These are phyloP conservation scores for Pyrenopolyporus hunteri DNA, from an alignment of 495 filamentous ascomycete genomes.

Conservation along the genomic window DNA sequence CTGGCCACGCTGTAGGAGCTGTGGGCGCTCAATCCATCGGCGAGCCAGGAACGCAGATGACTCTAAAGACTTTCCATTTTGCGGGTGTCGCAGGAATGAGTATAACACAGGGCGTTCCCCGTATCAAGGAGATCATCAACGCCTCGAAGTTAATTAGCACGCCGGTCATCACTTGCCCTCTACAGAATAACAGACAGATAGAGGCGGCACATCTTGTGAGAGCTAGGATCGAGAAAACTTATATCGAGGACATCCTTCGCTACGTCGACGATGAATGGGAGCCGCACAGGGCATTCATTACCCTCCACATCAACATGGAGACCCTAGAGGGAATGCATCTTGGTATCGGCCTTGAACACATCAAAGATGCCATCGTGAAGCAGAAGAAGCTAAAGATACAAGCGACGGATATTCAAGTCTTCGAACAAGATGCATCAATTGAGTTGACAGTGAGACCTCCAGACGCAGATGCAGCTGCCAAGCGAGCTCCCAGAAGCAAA, in stretches of 20 bases:
- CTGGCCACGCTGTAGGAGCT: slow-evolving; percentile 96
- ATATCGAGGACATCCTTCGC: slow-evolving; percentile 71
- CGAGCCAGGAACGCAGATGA: slow-evolving; percentile 99
- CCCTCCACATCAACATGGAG: slow-evolving; percentile 75
- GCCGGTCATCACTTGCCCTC: slow-evolving; percentile 84
- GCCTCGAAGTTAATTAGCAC: slow-evolving; percentile 92
- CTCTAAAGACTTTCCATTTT: slow-evolving; percentile 99
- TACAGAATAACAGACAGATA: slow-evolving; percentile 71
- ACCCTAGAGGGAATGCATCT: slow-evolving; percentile 80
- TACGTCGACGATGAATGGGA: slow-evolving; percentile 85
- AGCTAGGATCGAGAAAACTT: slow-evolving; percentile 88
- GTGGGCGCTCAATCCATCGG: slow-evolving; percentile 98
- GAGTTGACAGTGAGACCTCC: slow-evolving; percentile 63
- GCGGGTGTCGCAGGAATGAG: slow-evolving; percentile 99
- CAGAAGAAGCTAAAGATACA: slow-evolving; percentile 79
- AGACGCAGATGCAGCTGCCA: slow-evolving; percentile 48
- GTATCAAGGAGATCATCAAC: slow-evolving; percentile 99
- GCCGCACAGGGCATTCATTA: slow-evolving; percentile 71
- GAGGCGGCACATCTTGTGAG: slow-evolving; percentile 85
- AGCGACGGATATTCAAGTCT: slow-evolving; percentile 55
- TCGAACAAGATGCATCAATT: slow-evolving; percentile 55
- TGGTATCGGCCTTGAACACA: slow-evolving; percentile 71
- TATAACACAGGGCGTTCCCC: slow-evolving; percentile 97
- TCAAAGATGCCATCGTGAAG: slow-evolving; percentile 71
- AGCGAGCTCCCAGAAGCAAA: slow-evolving; percentile 60